Base-by-base conservation (phyloP, 2,329 filamentous ascomycete genomes). In the Cryphonectria japonica region DNA sequence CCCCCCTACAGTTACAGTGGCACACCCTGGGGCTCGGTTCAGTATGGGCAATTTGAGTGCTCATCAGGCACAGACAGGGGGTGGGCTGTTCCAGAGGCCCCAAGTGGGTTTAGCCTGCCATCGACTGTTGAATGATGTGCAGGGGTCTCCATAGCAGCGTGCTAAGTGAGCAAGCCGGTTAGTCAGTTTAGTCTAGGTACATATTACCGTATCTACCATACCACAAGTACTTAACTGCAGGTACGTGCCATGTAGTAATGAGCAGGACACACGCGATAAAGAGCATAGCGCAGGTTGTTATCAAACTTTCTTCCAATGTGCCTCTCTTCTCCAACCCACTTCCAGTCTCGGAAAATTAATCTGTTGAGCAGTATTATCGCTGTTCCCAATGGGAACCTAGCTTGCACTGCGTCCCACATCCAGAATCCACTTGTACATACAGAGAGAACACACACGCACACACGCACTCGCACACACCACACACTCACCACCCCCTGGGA, bases 341-440 rank as follows among this genome's bases (percentile, higher is more conserved):
- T 59, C 54, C 29, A 59, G 54, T 59, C 26, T 59, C 54, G 54
- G 54, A 59, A 59, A 59, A 59, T 59, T 59, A 59, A 59, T 59
- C 29, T 59, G 54, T n/a, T 59, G 54, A 59, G 46, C 46, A 59
- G 29, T 59, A 59, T 59, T 59, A 59, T 59, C 54, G 34, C 54
- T 59, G 54, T 59, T 59, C 54, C 54, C 26, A 59, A 59, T 59
- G 29, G 54, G 54, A 59, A 32, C 54, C 54, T 59, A 59, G 54
- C 54, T 54, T 59, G 29, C 52, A 16, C 54, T 5, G 26, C 8
- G 54, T 59, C 54, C 54, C 54, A 59, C 54, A 59, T 29, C 26
- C 46, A 50, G n/a, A 50, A 50, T n/a, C 46, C 46, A 50, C 46
- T n/a, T 9, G 19, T 19, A 50, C 46, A n/a, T 6, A 50, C 19